Conservation (phyloP, 345 rosid species). For the Eucalyptus pauciflora region DNA sequence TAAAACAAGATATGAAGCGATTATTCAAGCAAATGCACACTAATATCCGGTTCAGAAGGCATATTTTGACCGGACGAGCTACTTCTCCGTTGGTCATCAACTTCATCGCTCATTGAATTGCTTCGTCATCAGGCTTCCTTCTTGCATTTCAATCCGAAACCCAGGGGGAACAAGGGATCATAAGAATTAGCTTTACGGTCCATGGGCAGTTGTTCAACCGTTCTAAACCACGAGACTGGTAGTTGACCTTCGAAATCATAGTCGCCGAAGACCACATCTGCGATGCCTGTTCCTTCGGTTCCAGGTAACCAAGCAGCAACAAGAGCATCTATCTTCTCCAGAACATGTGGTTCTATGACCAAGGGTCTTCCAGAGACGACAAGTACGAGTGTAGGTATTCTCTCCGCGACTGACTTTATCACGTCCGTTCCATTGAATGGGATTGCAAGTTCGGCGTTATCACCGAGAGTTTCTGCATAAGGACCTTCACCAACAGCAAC, state of each 20-base stretch:
- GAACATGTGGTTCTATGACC: conserved; percentile 35
- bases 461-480: conserved; percentile 65
- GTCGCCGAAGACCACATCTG: conserved; percentile 68
- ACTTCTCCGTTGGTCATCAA: background rate
- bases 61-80: background rate
- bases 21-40: background rate
- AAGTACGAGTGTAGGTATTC: conserved; percentile 48
- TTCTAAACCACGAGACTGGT: conserved; percentile 74
- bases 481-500: conserved; percentile 76
- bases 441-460: conserved; percentile 45
- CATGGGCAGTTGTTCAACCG: conserved; percentile 41
- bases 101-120: background rate
- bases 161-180: conserved; percentile 60
- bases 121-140: background rate
- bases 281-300: conserved; percentile 57
- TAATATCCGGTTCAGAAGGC: background rate
- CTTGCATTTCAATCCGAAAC: conserved; percentile 40
- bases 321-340: conserved; percentile 50
- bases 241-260: conserved; percentile 42
- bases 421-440: conserved; percentile 48
- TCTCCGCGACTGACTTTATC: conserved; percentile 36
- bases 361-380: conserved; percentile 73
- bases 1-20: background rate
- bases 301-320: conserved; percentile 95
- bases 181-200: conserved; percentile 24